Evolutionary conservation across 2,329 filamentous ascomycete genomes (phyloP).

Genomic region (Fusarium sp.): DNA sequence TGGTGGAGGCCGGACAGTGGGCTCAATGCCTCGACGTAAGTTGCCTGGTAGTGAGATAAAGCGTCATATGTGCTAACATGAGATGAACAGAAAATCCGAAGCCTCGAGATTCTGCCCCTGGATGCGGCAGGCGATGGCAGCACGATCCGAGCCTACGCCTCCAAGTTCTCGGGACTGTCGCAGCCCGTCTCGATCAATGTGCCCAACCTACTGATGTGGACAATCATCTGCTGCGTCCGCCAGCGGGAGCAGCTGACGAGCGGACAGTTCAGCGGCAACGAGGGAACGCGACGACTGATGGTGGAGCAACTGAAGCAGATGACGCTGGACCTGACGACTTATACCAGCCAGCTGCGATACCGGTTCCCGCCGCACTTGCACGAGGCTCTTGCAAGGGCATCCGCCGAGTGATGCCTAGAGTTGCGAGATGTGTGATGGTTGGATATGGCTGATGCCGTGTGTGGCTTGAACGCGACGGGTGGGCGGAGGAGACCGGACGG

Average conservation of each 20-base stretch:
- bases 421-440: constrained; percentile 12
- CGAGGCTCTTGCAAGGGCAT: constrained; percentile 86
- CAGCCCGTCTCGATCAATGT: constrained; percentile 88
- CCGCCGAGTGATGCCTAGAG: constrained; percentile 63
- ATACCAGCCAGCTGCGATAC: constrained; percentile 92
- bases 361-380: constrained; percentile 88
- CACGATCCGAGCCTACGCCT: constrained; percentile 81
- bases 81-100: constrained; percentile 71
- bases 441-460: constrained; percentile 17
- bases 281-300: constrained; percentile 70
- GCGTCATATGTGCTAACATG: constrained; percentile 26
- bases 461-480: constrained; percentile 9
- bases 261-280: constrained; percentile 79
- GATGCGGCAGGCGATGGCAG: constrained; percentile 78
- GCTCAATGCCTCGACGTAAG: constrained; percentile 68
- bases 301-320: constrained; percentile 80
- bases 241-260: constrained; percentile 78
- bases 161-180: constrained; percentile 81
- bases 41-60: constrained; percentile 28
- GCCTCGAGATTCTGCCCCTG: constrained; percentile 83
- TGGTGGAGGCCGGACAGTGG: constrained; percentile 67
- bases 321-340: constrained; percentile 91
- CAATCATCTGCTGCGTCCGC: constrained; percentile 84
- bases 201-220: constrained; percentile 93
- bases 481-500: neutral